A percentile compares a stretch with the other conserved stretches of the same genome.
phyloP scores from a whole-genome alignment of 345 rosid genomes.

The rapeseed (Brassica napus) region Da-Ae NC_063452.1:60280001-60280500 shows the following conservation, averaged over 20 bases:
- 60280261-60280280: neutral
- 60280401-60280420: constrained; percentile 93
- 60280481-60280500: constrained; percentile 27
- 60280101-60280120: constrained; percentile 59
- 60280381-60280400: constrained; percentile 85
- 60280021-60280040: constrained; percentile 77
- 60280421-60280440: constrained; percentile 79
- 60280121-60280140: constrained; percentile 92
- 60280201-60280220: constrained; percentile 91
- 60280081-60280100: constrained; percentile 4
- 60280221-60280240: constrained; percentile 66
- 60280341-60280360: constrained; percentile 86
- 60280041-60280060: neutral
- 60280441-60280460: constrained; percentile 8
- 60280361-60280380: constrained; percentile 68
- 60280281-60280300: constrained; percentile 10
- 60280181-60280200: constrained; percentile 85
- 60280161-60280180: constrained; percentile 60
- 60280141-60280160: constrained; percentile 67
- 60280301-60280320: constrained; percentile 44
- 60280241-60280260: neutral
- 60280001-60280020: constrained; percentile 98
- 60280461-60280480: neutral
- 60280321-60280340: constrained; percentile 98
- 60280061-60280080: neutral